phyloP scores from a whole-genome alignment of 352 stramenopile species.

The Phytophthora citrophthora region DNA sequence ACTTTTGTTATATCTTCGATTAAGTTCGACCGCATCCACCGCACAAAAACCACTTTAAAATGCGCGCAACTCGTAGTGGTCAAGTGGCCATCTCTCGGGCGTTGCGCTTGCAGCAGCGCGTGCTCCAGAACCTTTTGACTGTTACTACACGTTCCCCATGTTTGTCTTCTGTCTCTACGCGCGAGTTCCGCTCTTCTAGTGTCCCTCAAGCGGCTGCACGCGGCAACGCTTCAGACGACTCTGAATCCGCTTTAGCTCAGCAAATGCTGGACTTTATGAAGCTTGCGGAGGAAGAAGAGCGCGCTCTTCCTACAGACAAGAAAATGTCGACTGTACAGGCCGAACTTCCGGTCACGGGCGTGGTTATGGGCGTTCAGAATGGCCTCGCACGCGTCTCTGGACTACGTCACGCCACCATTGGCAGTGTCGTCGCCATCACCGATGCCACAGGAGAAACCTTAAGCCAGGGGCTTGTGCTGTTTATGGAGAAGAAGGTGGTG shows the following conservation, averaged over 20 bases:
- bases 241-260: conserved; percentile 65
- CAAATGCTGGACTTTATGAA: conserved; percentile 77
- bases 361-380: conserved; percentile 77
- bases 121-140: background rate
- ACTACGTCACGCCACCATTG: conserved; percentile 70
- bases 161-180: background rate
- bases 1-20: background rate
- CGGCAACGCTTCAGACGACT: conserved; percentile 41
- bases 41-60: background rate
- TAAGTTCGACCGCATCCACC: too few relatives aligned
- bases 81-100: conserved; percentile 13
- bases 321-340: conserved; percentile 19
- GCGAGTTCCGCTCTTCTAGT: conserved; percentile 18
- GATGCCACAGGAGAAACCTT: conserved; percentile 24
- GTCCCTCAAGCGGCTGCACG: background rate
- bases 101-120: conserved; percentile 10
- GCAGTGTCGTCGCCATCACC: conserved; percentile 67
- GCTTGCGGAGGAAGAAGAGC: conserved; percentile 40
- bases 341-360: conserved; percentile 54
- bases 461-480: conserved; percentile 61
- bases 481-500: conserved; percentile 63
- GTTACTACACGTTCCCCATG: background rate
- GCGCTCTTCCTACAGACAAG: background rate
- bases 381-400: conserved; percentile 76
- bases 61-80: conserved; percentile 7